phyloP scores from a whole-genome alignment of 331 rosid species.

The Malus hybrid region DNA sequence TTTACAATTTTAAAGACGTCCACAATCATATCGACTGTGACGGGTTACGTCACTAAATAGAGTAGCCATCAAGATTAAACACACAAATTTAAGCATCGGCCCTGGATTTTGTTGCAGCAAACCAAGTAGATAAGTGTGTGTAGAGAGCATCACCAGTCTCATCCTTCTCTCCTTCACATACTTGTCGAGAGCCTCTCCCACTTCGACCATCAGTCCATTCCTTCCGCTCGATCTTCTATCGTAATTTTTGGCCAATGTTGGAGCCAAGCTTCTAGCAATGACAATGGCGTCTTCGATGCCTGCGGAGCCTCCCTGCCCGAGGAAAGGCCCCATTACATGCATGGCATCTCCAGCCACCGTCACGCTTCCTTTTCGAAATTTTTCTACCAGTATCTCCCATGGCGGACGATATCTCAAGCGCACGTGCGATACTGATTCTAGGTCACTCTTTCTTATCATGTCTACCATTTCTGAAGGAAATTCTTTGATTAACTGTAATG shows the following conservation, averaged over 20 bases:
- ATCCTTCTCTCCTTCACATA: conserved; percentile 24
- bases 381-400: no score
- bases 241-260: background rate
- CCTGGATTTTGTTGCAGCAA: background rate
- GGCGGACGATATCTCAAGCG: no score
- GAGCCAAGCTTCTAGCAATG: conserved; percentile 36
- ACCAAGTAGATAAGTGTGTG: conserved; percentile 13
- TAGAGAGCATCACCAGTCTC: conserved; percentile 22
- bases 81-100: background rate
- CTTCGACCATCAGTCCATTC: background rate
- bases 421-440: no score
- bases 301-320: conserved; percentile 59
- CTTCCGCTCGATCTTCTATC: background rate
- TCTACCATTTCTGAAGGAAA: no score
- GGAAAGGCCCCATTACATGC: conserved; percentile 59
- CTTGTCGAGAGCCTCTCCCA: conserved; percentile 19
- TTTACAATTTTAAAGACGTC: background rate
- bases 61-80: background rate
- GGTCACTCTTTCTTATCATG: no score
- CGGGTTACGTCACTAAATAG: conserved; percentile 9
- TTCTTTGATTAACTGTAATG: no score
- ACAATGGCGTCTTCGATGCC: conserved; percentile 50
- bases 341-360: conserved; percentile 60
- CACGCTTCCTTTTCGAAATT: conserved; percentile 20
- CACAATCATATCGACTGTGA: conserved; percentile 17